A percentile compares a stretch with the other conserved stretches of the same genome.
Conservation (phyloP, 495 filamentous ascomycete species). For the Aspergillus funiculosus region DNA sequence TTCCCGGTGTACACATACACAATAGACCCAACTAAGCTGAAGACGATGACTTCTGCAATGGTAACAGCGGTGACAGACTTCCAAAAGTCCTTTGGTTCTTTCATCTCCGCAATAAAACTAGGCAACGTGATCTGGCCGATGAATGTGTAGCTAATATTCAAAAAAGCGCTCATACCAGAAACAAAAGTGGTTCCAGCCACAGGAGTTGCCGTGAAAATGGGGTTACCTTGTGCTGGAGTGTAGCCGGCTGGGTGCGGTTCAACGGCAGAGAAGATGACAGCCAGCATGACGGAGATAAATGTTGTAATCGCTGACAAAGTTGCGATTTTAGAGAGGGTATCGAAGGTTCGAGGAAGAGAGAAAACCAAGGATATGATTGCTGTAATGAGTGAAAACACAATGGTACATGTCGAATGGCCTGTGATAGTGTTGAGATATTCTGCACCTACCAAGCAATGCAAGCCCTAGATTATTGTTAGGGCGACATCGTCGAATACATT, state of each 20-base stretch:
- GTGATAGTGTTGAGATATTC: slow-evolving; percentile 84
- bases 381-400: slow-evolving; percentile 65
- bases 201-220: slow-evolving; percentile 59
- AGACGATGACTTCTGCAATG: slow-evolving; percentile 76
- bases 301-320: slow-evolving; percentile 75
- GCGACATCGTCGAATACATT: slow-evolving; percentile 7
- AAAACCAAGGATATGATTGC: slow-evolving; percentile 65
- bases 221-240: slow-evolving; percentile 49
- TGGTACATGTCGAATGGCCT: slow-evolving; percentile 57
- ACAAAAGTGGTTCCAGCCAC: slow-evolving; percentile 71
- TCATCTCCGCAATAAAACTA: slow-evolving; percentile 90
- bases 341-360: slow-evolving; percentile 79
- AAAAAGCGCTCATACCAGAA: slow-evolving; percentile 69
- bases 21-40: slow-evolving; percentile 67
- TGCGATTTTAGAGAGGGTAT: slow-evolving; percentile 66
- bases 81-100: slow-evolving; percentile 77
- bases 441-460: slow-evolving; percentile 73
- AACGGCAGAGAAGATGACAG: slow-evolving; percentile 69
- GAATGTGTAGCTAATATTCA: slow-evolving; percentile 90
- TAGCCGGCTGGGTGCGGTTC: slow-evolving; percentile 63
- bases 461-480: slow-evolving; percentile 42
- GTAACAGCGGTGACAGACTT: slow-evolving; percentile 86
- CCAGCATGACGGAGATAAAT: slow-evolving; percentile 76
- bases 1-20: slow-evolving; percentile 79
- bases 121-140: slow-evolving; percentile 89